Evolutionary conservation across 2,329 filamentous ascomycete genomes (phyloP), one percentile per base, ranked within the genome.

Genomic region (Trichophyton verrucosum): DNA sequence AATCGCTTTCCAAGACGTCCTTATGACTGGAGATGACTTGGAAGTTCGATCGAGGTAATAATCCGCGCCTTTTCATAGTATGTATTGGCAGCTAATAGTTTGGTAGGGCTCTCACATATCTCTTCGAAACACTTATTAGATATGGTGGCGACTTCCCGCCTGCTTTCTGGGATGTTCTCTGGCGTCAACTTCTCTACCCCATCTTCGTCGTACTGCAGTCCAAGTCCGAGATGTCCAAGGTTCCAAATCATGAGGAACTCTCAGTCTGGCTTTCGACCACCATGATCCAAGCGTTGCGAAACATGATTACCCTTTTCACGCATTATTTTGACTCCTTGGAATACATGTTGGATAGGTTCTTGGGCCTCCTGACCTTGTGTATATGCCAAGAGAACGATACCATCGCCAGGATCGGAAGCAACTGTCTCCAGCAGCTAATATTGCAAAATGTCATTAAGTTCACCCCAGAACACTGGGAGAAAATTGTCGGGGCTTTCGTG

Each of bases 301-400:
- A 97, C 75, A 96, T 99, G 89, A 97, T 99, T 68, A 92, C 90
- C 0, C 82, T 99, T 24, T 99, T 99, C 74, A 99, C 95, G 0
- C 95, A 99, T 74, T 99, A 97, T 75, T 99, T 99, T 66, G 89
- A 95, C 62, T 86, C 91, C 0, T 78, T 99, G 8, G 91, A 97
- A 75, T 95, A 96, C 71, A 99, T 99, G 94, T 82, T 99, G 17
- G 91, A 96, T 73, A 83, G 94, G n/a, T 97, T 99, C 73, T 77
- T 99, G 42, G 92, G 97, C 73, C 82, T 99, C 20, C 78, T 99
- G 9, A 91, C 90, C 2, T 82, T 99, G 9, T 99, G 94, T 71
- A 99, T 99, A 64, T 97, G 92, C 72, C 94, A 99, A 73, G 94
- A 99, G 72, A 99, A 99, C 68, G 94, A 99, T 70, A 99, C 95